Evolutionary conservation across 371 early-diverging fungal species (phyloP), one percentile per base, ranked within the genome.

Genomic region (Mortierella sp.): DNA sequence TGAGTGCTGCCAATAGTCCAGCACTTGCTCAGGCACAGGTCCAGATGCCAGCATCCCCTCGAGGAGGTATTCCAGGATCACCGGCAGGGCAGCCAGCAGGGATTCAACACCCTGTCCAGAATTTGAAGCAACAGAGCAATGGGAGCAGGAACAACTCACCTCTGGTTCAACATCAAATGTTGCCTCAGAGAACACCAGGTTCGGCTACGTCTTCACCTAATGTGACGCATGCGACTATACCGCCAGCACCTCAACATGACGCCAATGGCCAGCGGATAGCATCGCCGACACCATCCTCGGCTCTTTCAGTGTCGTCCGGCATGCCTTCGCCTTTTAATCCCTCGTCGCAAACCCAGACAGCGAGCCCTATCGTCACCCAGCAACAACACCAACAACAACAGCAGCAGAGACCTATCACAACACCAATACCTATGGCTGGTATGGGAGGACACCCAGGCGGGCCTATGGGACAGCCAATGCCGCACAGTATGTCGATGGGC

Each of bases 121-220:
- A n/a, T 16, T 43, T 79, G 9, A 73, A 79, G 31, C 70, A 64
- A n/a, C 71, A 69, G 21, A 72, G 61, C 44, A 71, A 34, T 26
- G 76, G 81, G 24, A 81, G 85, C 69, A 70, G 81, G n/a, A 69
- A 75, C 59, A 81, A 78, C 40, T 85, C 85, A 5, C 85, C 85
- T 2, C 61, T 78, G 11, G 81, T 78, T 11, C 61, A 78, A 11
- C 67, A 85, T 37, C 85, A 81, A 50, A 73, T 75, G 77, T 53
- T 85, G 3, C 82, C 78, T 14, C 81, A 69, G 34, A 75, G 78
- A 26, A 71, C 69, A 43, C 46, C 81, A 55, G 81, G 77, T 9
- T 80, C 85, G 5, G 84, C 67, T 9, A 73, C 73, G 10, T 72
- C 85, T 1, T 84, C 81, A 37, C 84, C 84, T 6, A 80, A 55